Evolutionary conservation across 345 rosid genomes (phyloP), one percentile per base, ranked within the genome.

Genomic region (Camelina neglecta): DNA sequence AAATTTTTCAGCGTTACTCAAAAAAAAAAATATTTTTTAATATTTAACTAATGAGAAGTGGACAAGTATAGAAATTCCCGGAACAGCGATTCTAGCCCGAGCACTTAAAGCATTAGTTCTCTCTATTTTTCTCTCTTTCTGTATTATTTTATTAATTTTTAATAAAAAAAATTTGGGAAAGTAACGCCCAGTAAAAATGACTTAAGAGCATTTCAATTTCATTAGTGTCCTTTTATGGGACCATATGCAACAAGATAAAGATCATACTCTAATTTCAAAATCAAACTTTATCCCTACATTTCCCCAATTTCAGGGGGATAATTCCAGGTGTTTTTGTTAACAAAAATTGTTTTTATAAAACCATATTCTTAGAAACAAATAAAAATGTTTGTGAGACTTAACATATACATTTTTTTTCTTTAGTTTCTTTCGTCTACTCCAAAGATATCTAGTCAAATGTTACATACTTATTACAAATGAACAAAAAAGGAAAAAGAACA

Each of bases 401-500:
- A 26, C 29, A 3, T 3, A 26, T 26, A 26, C 31, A 29, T 29
- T 29, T 29, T 29, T 29, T 26, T 26, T 29, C 2, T 26, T 26
- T 12, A 10, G 48, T 16, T 56, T 56, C 36, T 0, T 56, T 13
- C 2, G 60, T 57, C 31, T 57, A 47, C 6, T 15, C 50, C 50
- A 47, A 47, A 47, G 8, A n/a, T 6, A 6, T n/a, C 13, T 10
- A 51, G 57, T 51, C 57, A 51, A 51, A 21, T 21, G 29, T 51
- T 51, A 51, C 26, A 21, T 10, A 24, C 59, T 11, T 39, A 66
- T 23, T 51, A 55, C 44, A 70, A 45, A 18, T 18, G 45, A 59
- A 58, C n/a, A 58, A 0, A 29, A 4, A 29, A 0, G 2, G 12
- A 71, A 41, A 41, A 69, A 6, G 11, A 29, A 65, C 11, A 36